Base-by-base conservation (phyloP, 2,329 filamentous ascomycete genomes). In the Rutstroemia sp. region DNA sequence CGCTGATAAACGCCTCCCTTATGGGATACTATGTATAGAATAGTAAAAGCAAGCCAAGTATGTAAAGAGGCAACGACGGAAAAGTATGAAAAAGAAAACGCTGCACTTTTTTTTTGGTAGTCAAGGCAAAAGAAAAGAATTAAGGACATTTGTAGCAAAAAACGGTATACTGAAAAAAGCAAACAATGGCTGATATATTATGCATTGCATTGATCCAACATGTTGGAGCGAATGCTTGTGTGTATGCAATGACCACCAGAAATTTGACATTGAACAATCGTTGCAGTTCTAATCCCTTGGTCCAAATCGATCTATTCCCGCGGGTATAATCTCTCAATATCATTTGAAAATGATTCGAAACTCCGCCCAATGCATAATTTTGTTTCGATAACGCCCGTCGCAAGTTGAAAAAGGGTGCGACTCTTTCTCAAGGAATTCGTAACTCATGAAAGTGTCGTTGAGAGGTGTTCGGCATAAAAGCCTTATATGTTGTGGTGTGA, bases 281-380 rank as follows among this genome's bases (percentile, higher is more conserved):
- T 34, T 12, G 30, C 9, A 10, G 30, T 34, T 34, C 30, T 34
- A 34, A 34, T 34, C 30, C 30, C 9, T 34, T 3, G 10, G 30
- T 12, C 60, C 54, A 58, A 63, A 57, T 50, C 57, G 58, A 64
- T 63, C 65, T 62, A 64, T 67, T 63, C 65, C 59, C 62, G 60
- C 61, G 63, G 65, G 61, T 66, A 66, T 66, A 65, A 60, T 65
- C 61, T 66, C 61, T 58, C 56, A 58, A 50, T 50, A 17, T 51
- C 47, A 37, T 51, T 42, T 51, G 64, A 34, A 12, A 60, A 48
- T 62, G 50, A 63, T 60, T 57, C 51, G 57, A 54, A 65, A 66
- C 64, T 63, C 65, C 64, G 58, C 61, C 64, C 64, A 63, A 65
- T 66, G 63, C 64, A 62, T 51, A n/a, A 60, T 60, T 64, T 57